Percentiles rank a stretch among this genome's conserved stretches.
phyloP scores from a whole-genome alignment of 176 grass and related monocot genomes.

The Bothriochloa decipiens region DNA sequence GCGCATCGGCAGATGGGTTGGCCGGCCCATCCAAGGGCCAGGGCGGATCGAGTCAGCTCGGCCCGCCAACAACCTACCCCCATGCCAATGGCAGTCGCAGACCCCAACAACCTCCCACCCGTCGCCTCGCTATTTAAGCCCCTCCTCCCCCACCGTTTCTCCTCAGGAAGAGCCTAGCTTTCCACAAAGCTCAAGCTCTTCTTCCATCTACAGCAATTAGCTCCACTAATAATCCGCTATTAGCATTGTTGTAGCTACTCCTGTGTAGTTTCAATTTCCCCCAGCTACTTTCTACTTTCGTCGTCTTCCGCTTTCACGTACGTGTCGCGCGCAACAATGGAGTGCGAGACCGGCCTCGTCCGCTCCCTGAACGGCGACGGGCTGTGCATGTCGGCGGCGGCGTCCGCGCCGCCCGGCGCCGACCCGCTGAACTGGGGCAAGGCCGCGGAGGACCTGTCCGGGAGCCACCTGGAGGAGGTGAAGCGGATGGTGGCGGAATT shows the following conservation, averaged over 20 bases:
- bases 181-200: conserved; percentile 57
- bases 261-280: not conserved
- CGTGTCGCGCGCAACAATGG: conserved; percentile 5
- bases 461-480: conserved; percentile 85
- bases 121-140: conserved; percentile 63
- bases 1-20: conserved; percentile 18
- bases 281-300: not conserved
- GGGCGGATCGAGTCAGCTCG: not conserved
- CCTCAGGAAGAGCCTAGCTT: conserved; percentile 51
- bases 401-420: conserved; percentile 1
- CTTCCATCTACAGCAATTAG: conserved; percentile 7
- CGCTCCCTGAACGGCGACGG: conserved; percentile 56
- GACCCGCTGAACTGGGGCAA: conserved; percentile 81
- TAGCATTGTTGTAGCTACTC: not conserved
- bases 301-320: not conserved
- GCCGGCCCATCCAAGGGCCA: conserved; percentile 41
- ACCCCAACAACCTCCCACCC: conserved; percentile 46
- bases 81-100: not conserved
- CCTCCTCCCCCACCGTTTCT: not conserved
- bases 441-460: conserved; percentile 58
- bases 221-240: not conserved
- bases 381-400: conserved; percentile 32
- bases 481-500: conserved; percentile 84
- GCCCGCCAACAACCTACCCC: conserved; percentile 53
- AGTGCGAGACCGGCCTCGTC: conserved; percentile 41